These are phyloP conservation scores for Sporothrix variecibatus DNA, from an alignment of 2,329 filamentous ascomycete genomes.

Conservation along the genomic window DNA sequence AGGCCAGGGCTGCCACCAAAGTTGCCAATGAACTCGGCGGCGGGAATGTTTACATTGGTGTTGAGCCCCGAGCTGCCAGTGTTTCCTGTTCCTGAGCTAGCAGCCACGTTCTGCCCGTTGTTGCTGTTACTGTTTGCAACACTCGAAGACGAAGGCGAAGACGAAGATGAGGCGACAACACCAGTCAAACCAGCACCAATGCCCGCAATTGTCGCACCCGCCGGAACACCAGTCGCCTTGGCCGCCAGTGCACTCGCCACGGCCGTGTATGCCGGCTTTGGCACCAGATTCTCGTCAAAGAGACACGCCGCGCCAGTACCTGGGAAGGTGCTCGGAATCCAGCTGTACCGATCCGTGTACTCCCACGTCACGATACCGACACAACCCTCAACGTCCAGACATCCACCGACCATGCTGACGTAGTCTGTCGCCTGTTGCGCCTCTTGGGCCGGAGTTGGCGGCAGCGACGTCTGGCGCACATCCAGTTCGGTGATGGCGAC, in stretches of 20 bases:
- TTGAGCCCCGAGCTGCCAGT: not conserved
- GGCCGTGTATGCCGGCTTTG: constrained; percentile 46
- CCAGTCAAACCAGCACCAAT: constrained; percentile 16
- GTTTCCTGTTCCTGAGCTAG: not conserved
- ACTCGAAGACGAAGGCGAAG: not conserved
- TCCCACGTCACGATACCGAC: constrained; percentile 50
- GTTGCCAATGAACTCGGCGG: constrained; percentile 11
- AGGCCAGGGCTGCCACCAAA: constrained; percentile 18
- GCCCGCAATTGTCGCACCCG: constrained; percentile 12
- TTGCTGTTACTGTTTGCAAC: not conserved
- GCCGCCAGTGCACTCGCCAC: constrained; percentile 36
- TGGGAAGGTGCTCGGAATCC: constrained; percentile 41
- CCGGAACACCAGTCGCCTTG: constrained; percentile 14
- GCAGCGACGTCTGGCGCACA: constrained; percentile 48
- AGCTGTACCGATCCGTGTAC: constrained; percentile 42
- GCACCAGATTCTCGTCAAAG: constrained; percentile 41
- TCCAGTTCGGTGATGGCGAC: constrained; percentile 57
- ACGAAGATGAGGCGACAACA: not conserved
- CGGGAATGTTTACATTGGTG: not conserved
- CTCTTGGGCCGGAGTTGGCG: constrained; percentile 44
- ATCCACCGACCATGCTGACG: constrained; percentile 42
- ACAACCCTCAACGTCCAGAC: constrained; percentile 42
- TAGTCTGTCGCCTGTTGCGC: constrained; percentile 57
- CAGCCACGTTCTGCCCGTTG: not conserved
- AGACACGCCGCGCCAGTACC: constrained; percentile 46